Evolutionary conservation across 225 moss, liverwort and hornwort genomes (phyloP).

Genomic region (Rhytidiadelphus loreus): DNA sequence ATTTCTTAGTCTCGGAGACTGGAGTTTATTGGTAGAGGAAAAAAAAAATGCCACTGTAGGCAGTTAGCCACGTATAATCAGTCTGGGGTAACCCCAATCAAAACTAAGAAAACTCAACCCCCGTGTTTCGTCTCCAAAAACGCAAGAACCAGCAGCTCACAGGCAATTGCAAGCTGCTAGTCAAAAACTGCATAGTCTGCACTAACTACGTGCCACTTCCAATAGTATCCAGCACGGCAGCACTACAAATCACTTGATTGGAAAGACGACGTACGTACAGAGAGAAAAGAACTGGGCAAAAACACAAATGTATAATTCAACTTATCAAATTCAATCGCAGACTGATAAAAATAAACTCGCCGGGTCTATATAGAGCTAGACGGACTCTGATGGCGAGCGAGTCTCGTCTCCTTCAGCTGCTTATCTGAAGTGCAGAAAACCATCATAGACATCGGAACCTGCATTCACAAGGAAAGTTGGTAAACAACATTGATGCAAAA

Average conservation of each 20-base stretch:
- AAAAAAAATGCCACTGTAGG: neutral
- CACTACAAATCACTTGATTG: neutral
- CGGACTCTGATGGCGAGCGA: too few relatives aligned
- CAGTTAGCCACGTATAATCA: neutral
- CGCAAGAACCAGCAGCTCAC: neutral
- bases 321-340: neutral
- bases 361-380: neutral
- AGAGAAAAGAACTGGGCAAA: neutral
- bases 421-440: neutral
- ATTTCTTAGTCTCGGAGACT: neutral
- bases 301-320: neutral
- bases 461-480: neutral
- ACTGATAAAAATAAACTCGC: too few relatives aligned
- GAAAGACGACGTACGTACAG: neutral
- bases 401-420: neutral
- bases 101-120: neutral
- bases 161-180: neutral
- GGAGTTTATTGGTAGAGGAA: neutral
- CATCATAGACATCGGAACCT: neutral
- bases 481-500: neutral
- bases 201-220: neutral
- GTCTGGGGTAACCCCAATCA: neutral
- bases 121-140: neutral
- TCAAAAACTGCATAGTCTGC: neutral
- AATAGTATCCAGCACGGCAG: too few relatives aligned